Evolutionary conservation across 2,329 filamentous ascomycete species (phyloP).

Genomic region (Botrytis cinerea): DNA sequence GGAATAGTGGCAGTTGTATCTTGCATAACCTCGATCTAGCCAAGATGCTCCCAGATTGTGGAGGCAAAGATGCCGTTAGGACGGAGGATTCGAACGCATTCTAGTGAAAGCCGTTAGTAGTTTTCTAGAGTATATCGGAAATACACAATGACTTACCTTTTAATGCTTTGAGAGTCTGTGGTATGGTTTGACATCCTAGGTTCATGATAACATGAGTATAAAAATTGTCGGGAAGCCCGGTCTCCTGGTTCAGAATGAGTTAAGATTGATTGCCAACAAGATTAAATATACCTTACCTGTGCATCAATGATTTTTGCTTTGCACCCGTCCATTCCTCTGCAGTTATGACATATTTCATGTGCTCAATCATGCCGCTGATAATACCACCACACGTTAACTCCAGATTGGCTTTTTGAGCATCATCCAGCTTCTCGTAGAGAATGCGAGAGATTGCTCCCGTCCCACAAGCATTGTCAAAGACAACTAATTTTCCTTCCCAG

Average conservation of each 20-base stretch:
- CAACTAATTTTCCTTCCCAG: neutral
- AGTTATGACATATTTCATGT: neutral
- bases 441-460: neutral
- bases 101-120: neutral
- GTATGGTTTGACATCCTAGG: neutral
- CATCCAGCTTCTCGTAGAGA: neutral
- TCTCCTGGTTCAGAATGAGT: neutral
- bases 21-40: neutral
- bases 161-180: neutral
- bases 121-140: neutral
- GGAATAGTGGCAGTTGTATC: neutral
- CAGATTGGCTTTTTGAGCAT: neutral
- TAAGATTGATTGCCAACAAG: too few species aligned
- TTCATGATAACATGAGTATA: neutral
- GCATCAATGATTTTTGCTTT: neutral
- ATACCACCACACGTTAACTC: neutral
- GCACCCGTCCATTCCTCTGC: neutral
- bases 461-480: neutral
- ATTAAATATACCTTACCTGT: neutral
- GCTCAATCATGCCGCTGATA: neutral
- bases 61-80: neutral
- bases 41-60: neutral
- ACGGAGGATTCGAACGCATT: conserved; percentile 4
- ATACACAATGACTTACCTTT: neutral
- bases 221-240: neutral